These are phyloP conservation scores for Xylogone sp. DNA, from an alignment of 2,329 filamentous ascomycete species.

Conservation along the genomic window DNA sequence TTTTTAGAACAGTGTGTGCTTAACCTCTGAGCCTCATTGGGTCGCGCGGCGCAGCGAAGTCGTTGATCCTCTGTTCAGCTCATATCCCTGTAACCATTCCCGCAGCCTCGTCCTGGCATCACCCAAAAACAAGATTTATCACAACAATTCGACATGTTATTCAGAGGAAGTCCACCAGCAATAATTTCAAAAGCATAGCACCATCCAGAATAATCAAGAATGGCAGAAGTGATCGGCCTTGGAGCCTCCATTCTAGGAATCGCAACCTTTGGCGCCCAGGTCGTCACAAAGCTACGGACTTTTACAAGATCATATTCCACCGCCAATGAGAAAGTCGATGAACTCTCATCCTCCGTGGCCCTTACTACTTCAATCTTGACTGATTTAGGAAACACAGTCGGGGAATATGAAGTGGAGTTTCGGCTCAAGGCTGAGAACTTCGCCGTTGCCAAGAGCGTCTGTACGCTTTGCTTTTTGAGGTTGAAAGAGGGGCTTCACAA, in stretches of 20 bases:
- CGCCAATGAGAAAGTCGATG: conserved; percentile 1
- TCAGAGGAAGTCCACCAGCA: too few species aligned
- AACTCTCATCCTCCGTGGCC: neutral
- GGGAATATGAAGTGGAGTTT: neutral
- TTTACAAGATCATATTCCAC: neutral
- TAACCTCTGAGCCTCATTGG: too few species aligned
- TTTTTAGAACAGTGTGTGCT: too few species aligned
- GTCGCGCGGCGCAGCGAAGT: too few species aligned
- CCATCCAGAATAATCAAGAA: too few species aligned
- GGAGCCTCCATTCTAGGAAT: conserved; percentile 3
- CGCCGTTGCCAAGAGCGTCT: neutral
- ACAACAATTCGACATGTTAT: too few species aligned
- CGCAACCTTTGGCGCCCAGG: neutral
- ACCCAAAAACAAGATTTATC: too few species aligned
- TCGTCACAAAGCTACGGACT: conserved; percentile 1
- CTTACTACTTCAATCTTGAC: conserved; percentile 1
- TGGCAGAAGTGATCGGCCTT: conserved; percentile 6
- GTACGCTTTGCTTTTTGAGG: neutral
- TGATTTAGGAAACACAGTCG: neutral
- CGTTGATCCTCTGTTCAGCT: too few species aligned
- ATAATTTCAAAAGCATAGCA: too few species aligned
- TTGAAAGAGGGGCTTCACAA: too few species aligned
- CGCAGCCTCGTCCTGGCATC: too few species aligned
- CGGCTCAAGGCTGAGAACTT: conserved; percentile 1
- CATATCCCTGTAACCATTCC: too few species aligned